Percentiles rank a stretch among this genome's conserved stretches.
Evolutionary conservation across 2,329 filamentous ascomycete genomes (phyloP).

Genomic region (Colletotrichum destructivum): DNA sequence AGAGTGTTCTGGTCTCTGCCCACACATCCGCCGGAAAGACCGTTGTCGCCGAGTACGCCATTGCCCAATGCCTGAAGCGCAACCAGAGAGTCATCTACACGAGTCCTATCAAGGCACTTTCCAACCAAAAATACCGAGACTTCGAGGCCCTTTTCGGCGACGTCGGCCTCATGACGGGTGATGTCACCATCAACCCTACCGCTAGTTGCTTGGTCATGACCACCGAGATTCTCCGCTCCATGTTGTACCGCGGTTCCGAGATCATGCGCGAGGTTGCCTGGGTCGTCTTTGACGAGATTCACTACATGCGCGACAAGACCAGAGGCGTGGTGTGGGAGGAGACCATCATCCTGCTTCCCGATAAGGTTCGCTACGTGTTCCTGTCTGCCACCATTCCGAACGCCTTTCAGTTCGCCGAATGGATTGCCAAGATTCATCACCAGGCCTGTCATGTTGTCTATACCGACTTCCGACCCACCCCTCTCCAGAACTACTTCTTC

Average conservation of each 20-base stretch:
- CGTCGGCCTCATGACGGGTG: conserved; percentile 97
- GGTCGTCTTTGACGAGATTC: conserved; percentile 99
- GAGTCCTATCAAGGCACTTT: conserved; percentile 98
- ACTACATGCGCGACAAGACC: conserved; percentile 96
- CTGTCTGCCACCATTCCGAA: conserved; percentile 98
- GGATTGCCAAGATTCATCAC: conserved; percentile 98
- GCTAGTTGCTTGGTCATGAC: conserved; percentile 99
- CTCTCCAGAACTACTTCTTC: conserved; percentile 98
- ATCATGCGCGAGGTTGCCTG: conserved; percentile 99
- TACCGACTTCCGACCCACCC: conserved; percentile 97
- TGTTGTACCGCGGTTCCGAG: conserved; percentile 97
- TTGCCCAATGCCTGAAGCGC: conserved; percentile 95
- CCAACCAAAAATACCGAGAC: conserved; percentile 98
- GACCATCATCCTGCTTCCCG: conserved; percentile 96
- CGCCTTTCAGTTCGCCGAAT: conserved; percentile 98
- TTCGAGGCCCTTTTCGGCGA: conserved; percentile 97
- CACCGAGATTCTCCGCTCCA: conserved; percentile 97
- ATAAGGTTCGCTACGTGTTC: conserved; percentile 99
- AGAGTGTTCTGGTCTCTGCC: conserved; percentile 96
- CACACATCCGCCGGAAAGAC: conserved; percentile 99
- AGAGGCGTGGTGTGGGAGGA: conserved; percentile 99
- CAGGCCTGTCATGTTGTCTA: conserved; percentile 99
- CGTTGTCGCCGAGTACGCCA: conserved; percentile 97
- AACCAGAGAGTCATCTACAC: conserved; percentile 99
- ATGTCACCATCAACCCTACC: conserved; percentile 99